phyloP scores from a whole-genome alignment of 1,139 yeast genomes.

The Blastobotrys illinoisensis region DNA sequence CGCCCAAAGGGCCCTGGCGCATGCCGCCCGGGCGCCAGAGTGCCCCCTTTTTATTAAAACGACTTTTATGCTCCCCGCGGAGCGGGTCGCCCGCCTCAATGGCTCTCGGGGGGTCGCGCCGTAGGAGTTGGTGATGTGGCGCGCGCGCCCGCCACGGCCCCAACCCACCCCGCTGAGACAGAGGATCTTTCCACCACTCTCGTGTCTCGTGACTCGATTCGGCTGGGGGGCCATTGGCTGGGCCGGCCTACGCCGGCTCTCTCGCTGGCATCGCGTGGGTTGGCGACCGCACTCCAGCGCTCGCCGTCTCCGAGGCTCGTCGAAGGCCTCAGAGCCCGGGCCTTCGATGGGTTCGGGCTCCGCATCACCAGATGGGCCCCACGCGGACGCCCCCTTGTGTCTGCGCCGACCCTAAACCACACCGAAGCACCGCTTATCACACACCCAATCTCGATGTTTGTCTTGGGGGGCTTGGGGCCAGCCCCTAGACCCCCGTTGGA shows the following conservation, averaged over 20 bases:
- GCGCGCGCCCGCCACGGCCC: not conserved
- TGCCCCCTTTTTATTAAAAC: not conserved
- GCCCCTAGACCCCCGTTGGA: conserved; percentile 24
- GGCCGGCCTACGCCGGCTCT: too few relatives aligned
- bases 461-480: not conserved
- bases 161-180: not conserved
- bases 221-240: too few relatives aligned
- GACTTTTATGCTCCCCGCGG: not conserved
- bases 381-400: not conserved
- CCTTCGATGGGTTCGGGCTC: not conserved
- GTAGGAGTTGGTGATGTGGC: not conserved
- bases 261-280: too few relatives aligned
- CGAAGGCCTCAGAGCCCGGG: too few relatives aligned
- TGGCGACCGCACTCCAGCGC: too few relatives aligned
- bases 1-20: not conserved
- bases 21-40: not conserved
- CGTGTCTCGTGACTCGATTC: not conserved
- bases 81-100: not conserved
- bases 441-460: too few relatives aligned
- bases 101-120: not conserved
- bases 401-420: not conserved
- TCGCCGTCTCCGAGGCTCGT: too few relatives aligned
- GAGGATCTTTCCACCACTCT: not conserved
- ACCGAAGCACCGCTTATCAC: not conserved
- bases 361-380: not conserved